These are phyloP conservation scores for Penicillium sp. DNA, from an alignment of 2,329 filamentous ascomycete genomes.

Conservation along the genomic window DNA sequence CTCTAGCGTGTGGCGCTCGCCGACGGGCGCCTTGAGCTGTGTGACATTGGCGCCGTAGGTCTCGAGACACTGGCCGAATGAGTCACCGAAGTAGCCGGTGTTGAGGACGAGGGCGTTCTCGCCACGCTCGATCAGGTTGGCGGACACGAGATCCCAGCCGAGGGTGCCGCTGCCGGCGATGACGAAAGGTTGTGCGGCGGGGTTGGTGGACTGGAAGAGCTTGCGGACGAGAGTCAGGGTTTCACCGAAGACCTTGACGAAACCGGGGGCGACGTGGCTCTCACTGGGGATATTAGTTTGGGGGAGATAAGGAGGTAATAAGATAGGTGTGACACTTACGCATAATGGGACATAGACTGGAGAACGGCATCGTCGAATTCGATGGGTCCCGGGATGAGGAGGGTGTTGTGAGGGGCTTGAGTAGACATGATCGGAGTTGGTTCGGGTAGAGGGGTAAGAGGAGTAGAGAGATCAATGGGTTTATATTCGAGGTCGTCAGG, in stretches of 20 bases:
- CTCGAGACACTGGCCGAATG: constrained; percentile 85
- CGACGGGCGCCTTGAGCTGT: constrained; percentile 84
- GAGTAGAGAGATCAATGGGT: constrained; percentile 35
- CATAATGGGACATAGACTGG: constrained; percentile 90
- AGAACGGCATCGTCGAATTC: constrained; percentile 98
- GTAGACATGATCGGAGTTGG: constrained; percentile 50
- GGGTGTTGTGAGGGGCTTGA: constrained; percentile 62
- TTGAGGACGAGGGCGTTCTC: constrained; percentile 91
- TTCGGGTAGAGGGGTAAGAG: constrained; percentile 23
- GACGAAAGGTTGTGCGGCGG: constrained; percentile 82
- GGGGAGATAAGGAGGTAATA: constrained; percentile 4
- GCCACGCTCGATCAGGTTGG: constrained; percentile 83
- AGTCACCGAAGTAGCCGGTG: constrained; percentile 95
- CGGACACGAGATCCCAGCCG: constrained; percentile 94
- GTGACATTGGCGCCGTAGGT: constrained; percentile 89
- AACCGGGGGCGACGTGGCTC: constrained; percentile 85
- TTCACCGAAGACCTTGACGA: constrained; percentile 88
- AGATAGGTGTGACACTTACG: constrained; percentile 26
- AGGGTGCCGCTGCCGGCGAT: constrained; percentile 92
- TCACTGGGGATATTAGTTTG: constrained; percentile 57
- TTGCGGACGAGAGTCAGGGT: constrained; percentile 81
- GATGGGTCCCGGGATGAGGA: constrained; percentile 95
- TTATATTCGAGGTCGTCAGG: constrained; percentile 55
- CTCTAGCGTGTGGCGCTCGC: constrained; percentile 76
- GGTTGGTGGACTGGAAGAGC: constrained; percentile 85